Base-by-base conservation (phyloP, 768 basidiomycete species). In the Termitomyces sp. region DNA sequence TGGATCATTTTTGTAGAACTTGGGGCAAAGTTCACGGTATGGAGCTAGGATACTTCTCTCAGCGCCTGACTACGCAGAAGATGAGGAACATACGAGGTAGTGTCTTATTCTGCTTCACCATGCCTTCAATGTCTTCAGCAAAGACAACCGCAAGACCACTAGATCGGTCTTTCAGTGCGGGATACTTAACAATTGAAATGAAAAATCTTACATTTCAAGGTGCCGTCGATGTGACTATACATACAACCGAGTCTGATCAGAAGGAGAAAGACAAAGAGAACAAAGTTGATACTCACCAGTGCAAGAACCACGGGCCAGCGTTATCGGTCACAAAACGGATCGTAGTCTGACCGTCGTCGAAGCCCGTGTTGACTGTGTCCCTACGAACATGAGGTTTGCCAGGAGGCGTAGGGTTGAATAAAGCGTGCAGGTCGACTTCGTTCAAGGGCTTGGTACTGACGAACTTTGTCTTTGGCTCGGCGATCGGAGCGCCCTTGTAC, bases 81-180 rank as follows among this genome's bases (percentile, higher is more conserved):
- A 13, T 13, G 22, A 49, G 55, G 20, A 39, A 49, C 55, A 16
- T 39, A 55, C 55, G 55, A 20, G 55, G 55, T 4, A 48, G 37
- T 28, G 55, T 47, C 28, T 37, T 39, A 7, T 55, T 49, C 37
- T 55, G 55, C 26, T 49, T 47, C 20, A 24, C 46, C 18, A 55
- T 47, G 15, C 55, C 37, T 36, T 55, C 55, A 3, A 36, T 37
- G n/a, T 55, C 55, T 55, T 55, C 55, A 24, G 55, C 55, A 39
- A 55, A 55, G 46, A 55, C 55, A 18, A 49, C 55, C 26, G 55
- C 55, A 10, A 55, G 55, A n/a, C 55, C 47, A 13, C 55, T 49
- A 24, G 22, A 8, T 13, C 13, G 6, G 6, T 9, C 7, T 13
- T 24, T 51, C 22, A 36, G 34, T n/a, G 22, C 16, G 34, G 26